Base-by-base conservation (phyloP, 352 stramenopile species). In the Phytophthora idaei region DNA sequence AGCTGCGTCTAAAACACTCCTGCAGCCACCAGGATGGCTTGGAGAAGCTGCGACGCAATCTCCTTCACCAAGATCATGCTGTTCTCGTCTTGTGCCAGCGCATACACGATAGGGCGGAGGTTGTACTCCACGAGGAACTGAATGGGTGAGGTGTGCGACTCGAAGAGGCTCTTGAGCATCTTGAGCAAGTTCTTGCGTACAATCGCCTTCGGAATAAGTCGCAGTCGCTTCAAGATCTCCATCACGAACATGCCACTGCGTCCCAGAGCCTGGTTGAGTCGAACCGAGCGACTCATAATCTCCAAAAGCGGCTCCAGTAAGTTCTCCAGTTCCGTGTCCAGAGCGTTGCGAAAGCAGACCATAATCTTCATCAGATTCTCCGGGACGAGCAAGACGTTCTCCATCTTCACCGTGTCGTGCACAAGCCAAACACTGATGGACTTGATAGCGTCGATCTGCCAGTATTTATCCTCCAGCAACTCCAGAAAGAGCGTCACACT, bases 121-220 rank as follows among this genome's bases (percentile, higher is more conserved):
- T 96, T 91, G 76, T 93, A 95, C 72, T 97, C 89, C 39, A 96
- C 76, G 14, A 97, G 71, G 49, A 98, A 96, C 61, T 96, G 83
- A 50, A 78, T 79, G 1, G 89, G 90, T 28, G 88, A 85, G 12
- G 89, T 87, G 62, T 98, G 90, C 25, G 84, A 86, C 60, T 97
- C 88, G 55, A 97, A 96, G 1, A 98, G 78, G 44, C 77, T 82
- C 66, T 97, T 95, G 56, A 98, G 87, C 77, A 98, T 97, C 67
- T 95, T 95, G 53, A 98, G 85, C 53, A 98, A 65, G 56, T 96
- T 96, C 58, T 96, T 97, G 46, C 90, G 84, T 39, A 97, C 90
- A 36, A 97, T 92, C 1, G 90, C 91, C 69, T 97, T 97, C 3
- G 86, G 81, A 31, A 90, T 79, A 10, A 90, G 81, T 5, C 80